phyloP scores from a whole-genome alignment of 2,329 filamentous ascomycete species.

The Apiospora arundinis region DNA sequence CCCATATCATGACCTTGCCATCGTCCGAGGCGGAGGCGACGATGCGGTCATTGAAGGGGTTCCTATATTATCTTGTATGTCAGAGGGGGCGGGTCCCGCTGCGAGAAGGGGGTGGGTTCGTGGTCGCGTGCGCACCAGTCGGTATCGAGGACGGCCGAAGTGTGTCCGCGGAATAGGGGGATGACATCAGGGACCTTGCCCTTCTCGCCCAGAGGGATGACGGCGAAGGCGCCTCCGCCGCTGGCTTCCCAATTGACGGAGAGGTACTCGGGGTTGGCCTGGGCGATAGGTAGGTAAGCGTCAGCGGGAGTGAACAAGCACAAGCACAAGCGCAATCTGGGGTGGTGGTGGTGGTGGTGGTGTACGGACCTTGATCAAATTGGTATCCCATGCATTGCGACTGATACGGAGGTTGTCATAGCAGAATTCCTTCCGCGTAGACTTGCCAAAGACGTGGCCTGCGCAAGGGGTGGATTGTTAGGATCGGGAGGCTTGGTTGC shows the following conservation, averaged over 20 bases:
- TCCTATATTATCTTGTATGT: constrained; percentile 62
- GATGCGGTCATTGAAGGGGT: constrained; percentile 92
- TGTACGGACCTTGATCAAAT: constrained; percentile 82
- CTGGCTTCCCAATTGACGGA: constrained; percentile 98
- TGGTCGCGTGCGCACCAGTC: constrained; percentile 73
- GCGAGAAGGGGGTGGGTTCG: constrained; percentile 23
- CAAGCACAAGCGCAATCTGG: constrained; percentile 12
- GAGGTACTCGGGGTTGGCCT: constrained; percentile 95
- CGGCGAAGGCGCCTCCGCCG: constrained; percentile 94
- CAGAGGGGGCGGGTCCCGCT: constrained; percentile 33
- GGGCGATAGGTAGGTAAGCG: constrained; percentile 29
- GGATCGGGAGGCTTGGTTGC: constrained; percentile 37
- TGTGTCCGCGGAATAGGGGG: constrained; percentile 95
- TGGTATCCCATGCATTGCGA: constrained; percentile 99
- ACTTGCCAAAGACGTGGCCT: constrained; percentile 98
- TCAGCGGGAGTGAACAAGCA: constrained; percentile 29
- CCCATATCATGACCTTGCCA: constrained; percentile 96
- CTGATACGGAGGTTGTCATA: constrained; percentile 98
- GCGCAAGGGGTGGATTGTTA: constrained; percentile 31
- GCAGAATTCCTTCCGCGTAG: constrained; percentile 95
- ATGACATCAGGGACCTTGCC: constrained; percentile 92
- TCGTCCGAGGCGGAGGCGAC: constrained; percentile 96
- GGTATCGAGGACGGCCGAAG: constrained; percentile 92
- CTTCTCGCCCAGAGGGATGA: constrained; percentile 87
- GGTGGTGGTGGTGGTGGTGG: not conserved